Conservation (phyloP, 2,329 filamentous ascomycete species). For the Aspergillus fijiensis region DNA sequence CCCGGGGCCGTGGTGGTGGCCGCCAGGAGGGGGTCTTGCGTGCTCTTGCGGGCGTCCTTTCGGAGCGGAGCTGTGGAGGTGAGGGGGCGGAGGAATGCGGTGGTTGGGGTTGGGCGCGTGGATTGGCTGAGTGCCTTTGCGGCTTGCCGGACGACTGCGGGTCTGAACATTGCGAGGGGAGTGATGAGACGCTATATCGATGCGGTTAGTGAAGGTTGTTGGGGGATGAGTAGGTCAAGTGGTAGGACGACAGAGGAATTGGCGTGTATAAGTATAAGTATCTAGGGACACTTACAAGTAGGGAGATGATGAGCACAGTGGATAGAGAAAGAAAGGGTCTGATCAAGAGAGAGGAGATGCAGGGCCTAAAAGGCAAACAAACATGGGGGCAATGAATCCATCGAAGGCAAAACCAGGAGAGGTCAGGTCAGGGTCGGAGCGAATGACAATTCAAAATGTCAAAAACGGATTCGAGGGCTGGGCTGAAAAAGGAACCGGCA, state of each 20-base stretch:
- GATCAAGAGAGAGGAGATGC: background rate
- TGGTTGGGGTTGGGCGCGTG: constrained; percentile 20
- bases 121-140: constrained; percentile 23
- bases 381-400: background rate
- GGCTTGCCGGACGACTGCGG: constrained; percentile 27
- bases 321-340: background rate
- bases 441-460: no score
- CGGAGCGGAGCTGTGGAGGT: constrained; percentile 31
- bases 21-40: constrained; percentile 26
- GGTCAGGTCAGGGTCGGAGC: no score
- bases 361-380: background rate
- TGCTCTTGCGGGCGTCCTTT: constrained; percentile 24
- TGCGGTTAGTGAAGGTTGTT: background rate
- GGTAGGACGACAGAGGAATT: background rate
- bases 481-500: background rate
- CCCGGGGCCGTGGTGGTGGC: constrained; percentile 34
- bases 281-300: background rate
- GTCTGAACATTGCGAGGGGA: constrained; percentile 29
- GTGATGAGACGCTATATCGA: background rate
- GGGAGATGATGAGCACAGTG: background rate
- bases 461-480: background rate
- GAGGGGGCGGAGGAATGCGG: constrained; percentile 26
- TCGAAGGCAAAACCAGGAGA: constrained; percentile 5
- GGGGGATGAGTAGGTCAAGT: background rate
- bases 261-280: no score